phyloP scores from a whole-genome alignment of 1,284 basidiomycete genomes.

The Puccinia hordei region DNA sequence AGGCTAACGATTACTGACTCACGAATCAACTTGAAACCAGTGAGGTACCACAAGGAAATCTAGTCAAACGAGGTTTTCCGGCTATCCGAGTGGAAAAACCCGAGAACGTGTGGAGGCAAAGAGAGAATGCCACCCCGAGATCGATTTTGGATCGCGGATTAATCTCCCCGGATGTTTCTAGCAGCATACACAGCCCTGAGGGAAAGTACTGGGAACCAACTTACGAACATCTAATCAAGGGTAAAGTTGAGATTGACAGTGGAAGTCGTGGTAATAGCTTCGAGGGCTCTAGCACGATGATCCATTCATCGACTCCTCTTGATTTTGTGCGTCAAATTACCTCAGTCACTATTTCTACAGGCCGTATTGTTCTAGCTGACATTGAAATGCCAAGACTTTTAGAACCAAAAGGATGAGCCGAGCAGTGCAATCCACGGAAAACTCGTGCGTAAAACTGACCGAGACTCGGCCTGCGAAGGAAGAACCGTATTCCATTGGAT shows the following conservation, averaged over 20 bases:
- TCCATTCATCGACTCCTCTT: neutral
- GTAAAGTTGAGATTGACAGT: neutral
- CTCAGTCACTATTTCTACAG: too few relatives aligned
- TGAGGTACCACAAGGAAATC: neutral
- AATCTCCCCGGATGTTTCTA: neutral
- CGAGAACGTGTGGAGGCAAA: neutral
- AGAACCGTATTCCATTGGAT: neutral
- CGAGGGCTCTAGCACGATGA: neutral
- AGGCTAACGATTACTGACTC: neutral
- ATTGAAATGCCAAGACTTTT: neutral
- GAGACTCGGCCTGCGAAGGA: neutral
- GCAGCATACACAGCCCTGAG: neutral
- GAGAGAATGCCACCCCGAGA: neutral
- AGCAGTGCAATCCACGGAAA: neutral
- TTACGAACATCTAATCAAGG: neutral
- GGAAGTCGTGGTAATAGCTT: neutral
- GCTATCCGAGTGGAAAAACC: neutral
- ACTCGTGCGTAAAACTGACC: neutral
- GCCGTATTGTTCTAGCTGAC: slow-evolving; percentile 10
- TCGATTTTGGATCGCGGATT: neutral
- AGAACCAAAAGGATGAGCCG: neutral
- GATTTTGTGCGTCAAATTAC: neutral
- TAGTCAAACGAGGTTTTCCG: neutral
- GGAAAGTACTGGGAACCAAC: neutral
- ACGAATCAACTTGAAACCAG: neutral